A percentile compares a stretch with the other conserved stretches of the same genome.
Conservation (phyloP, 1,139 yeast species). For the Saccharomyces hybrid region DNA sequence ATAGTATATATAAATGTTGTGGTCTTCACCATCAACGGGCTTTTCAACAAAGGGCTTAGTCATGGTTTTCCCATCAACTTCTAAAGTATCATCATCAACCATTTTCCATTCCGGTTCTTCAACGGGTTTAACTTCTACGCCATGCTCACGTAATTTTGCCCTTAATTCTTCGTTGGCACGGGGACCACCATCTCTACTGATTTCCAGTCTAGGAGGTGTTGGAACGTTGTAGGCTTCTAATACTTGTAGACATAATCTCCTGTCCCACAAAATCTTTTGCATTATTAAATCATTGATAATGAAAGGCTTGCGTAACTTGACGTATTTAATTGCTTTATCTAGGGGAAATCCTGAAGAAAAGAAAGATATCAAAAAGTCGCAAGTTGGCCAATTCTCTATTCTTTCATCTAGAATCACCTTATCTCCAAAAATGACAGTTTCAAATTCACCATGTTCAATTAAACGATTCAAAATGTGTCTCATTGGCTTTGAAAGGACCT, state of each 20-base stretch:
- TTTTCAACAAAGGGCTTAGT: slow-evolving; percentile 94
- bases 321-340: slow-evolving; percentile 90
- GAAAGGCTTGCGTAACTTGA: slow-evolving; percentile 81
- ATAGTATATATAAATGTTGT: slow-evolving; percentile 89
- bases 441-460: slow-evolving; percentile 91
- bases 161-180: slow-evolving; percentile 59
- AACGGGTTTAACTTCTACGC: slow-evolving; percentile 44
- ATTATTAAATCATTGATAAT: slow-evolving; percentile 80
- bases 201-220: slow-evolving; percentile 80
- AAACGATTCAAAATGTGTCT: slow-evolving; percentile 80
- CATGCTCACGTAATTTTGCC: slow-evolving; percentile 49
- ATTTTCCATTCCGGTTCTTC: slow-evolving; percentile 78
- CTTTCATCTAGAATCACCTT: slow-evolving; percentile 91
- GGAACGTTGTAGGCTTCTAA: slow-evolving; percentile 78
- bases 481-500: slow-evolving; percentile 93
- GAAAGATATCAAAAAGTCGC: slow-evolving; percentile 88
- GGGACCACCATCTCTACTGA: slow-evolving; percentile 96
- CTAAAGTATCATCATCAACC: slow-evolving; percentile 78
- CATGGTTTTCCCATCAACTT: slow-evolving; percentile 63
- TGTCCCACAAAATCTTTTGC: slow-evolving; percentile 94
- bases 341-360: slow-evolving; percentile 95
- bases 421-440: slow-evolving; percentile 94
- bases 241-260: slow-evolving; percentile 79
- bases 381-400: slow-evolving; percentile 96
- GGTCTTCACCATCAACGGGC: slow-evolving; percentile 99